Percentiles rank a stretch among this genome's conserved stretches.
Evolutionary conservation across 1,284 basidiomycete species (phyloP).

Genomic region (Leccinum ambiguum): DNA sequence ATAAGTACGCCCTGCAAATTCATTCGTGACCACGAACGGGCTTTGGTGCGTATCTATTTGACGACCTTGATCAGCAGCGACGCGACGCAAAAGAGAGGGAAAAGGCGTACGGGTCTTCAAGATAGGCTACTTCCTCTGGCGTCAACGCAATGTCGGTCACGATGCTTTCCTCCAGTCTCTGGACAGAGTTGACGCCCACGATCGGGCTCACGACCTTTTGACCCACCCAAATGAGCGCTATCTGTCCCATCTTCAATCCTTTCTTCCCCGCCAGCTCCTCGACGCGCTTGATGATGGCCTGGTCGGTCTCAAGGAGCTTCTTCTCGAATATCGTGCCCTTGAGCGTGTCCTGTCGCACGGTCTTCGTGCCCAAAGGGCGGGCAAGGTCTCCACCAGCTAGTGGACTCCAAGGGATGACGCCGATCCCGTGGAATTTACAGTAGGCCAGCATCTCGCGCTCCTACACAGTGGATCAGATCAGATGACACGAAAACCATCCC

Average conservation of each 20-base stretch:
- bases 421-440: background rate
- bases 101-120: constrained; percentile 30
- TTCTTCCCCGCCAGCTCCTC: constrained; percentile 40
- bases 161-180: background rate
- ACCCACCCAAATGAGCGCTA: background rate
- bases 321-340: constrained; percentile 27
- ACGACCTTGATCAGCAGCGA: too few relatives aligned
- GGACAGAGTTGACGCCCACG: constrained; percentile 26
- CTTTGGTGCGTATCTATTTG: constrained; percentile 21
- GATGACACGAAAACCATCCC: background rate
- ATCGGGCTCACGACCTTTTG: constrained; percentile 42
- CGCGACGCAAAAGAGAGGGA: too few relatives aligned
- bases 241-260: constrained; percentile 4
- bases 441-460: constrained; percentile 1
- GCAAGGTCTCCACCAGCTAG: constrained; percentile 35
- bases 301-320: constrained; percentile 31
- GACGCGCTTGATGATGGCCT: constrained; percentile 38
- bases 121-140: constrained; percentile 28
- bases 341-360: constrained; percentile 21
- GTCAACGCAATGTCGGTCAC: background rate
- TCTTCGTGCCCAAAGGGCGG: constrained; percentile 22
- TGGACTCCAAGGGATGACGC: constrained; percentile 36
- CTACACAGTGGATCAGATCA: background rate
- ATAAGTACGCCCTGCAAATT: background rate
- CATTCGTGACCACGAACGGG: constrained; percentile 21